Percentiles rank a stretch among this genome's conserved stretches.
Conservation (phyloP, 2,329 filamentous ascomycete species). For the Sphaerulina musiva region DNA sequence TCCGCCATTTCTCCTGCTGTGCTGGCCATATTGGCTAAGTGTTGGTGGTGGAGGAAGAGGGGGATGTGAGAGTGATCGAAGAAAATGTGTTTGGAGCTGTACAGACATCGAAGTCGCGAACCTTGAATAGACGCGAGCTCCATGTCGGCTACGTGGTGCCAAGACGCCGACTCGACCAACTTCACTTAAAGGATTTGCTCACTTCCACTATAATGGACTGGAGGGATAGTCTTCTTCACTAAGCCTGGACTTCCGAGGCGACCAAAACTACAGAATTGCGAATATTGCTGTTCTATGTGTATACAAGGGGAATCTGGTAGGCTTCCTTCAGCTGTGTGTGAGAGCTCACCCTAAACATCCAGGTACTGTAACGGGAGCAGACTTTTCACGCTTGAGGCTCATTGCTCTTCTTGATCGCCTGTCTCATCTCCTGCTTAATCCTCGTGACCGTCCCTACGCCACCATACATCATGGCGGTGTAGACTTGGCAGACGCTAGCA, state of each 20-base stretch:
- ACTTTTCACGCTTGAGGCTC: not conserved
- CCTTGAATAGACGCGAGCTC: not conserved
- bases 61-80: not conserved
- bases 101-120: too few species aligned
- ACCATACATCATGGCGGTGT: conserved; percentile 67
- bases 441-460: conserved; percentile 55
- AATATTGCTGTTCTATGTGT: not conserved
- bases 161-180: not conserved
- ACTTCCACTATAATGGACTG: too few species aligned
- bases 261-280: not conserved
- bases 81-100: too few species aligned
- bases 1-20: conserved; percentile 37
- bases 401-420: not conserved
- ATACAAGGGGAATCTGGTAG: not conserved
- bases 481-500: conserved; percentile 62
- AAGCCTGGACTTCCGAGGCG: not conserved
- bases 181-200: not conserved
- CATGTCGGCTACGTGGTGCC: not conserved
- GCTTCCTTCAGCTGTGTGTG: not conserved
- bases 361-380: not conserved
- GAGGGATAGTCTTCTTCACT: not conserved
- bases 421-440: conserved; percentile 47
- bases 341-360: not conserved
- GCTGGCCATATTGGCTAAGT: not conserved
- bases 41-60: not conserved